Conservation (phyloP, 805 yeast species). For the Saccharomycopsis sp. region DNA sequence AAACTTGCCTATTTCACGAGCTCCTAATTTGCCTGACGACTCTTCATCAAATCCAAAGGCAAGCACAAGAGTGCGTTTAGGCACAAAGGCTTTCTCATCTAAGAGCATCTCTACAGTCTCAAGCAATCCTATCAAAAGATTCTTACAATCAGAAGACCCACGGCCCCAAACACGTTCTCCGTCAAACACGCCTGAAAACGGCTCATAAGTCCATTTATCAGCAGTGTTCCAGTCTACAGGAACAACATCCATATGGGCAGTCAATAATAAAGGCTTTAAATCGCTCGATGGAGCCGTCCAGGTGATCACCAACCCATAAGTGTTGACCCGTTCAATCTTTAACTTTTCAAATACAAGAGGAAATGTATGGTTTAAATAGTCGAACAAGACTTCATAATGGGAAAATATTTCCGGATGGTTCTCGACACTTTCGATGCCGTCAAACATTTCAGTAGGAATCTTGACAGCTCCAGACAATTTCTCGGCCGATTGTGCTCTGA, state of each 20-base stretch:
- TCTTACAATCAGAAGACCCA: slow-evolving; percentile 73
- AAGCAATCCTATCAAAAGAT: slow-evolving; percentile 54
- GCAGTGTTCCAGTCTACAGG: slow-evolving; percentile 59
- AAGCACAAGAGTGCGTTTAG: slow-evolving; percentile 54
- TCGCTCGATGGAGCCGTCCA: slow-evolving; percentile 46
- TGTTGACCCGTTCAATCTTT: slow-evolving; percentile 48
- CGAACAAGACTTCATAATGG: slow-evolving; percentile 42
- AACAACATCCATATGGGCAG: slow-evolving; percentile 79
- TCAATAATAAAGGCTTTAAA: slow-evolving; percentile 58
- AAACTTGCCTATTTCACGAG: slow-evolving; percentile 40
- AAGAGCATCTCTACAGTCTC: slow-evolving; percentile 57
- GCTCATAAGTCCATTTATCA: slow-evolving; percentile 58
- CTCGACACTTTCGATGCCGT: slow-evolving; percentile 30
- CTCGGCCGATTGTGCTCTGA: slow-evolving; percentile 32
- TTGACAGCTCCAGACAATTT: slow-evolving; percentile 45
- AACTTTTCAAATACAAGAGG: slow-evolving; percentile 44
- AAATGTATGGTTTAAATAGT: slow-evolving; percentile 47
- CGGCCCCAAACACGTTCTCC: slow-evolving; percentile 69
- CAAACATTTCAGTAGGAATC: slow-evolving; percentile 44
- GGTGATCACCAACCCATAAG: slow-evolving; percentile 58
- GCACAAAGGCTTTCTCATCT: slow-evolving; percentile 42
- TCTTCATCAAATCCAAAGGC: slow-evolving; percentile 83
- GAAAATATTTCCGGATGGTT: slow-evolving; percentile 39
- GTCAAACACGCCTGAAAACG: slow-evolving; percentile 64
- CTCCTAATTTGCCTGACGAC: slow-evolving; percentile 57